Conservation (phyloP, 2,329 filamentous ascomycete species). For the Phyllosticta citribraziliensis region DNA sequence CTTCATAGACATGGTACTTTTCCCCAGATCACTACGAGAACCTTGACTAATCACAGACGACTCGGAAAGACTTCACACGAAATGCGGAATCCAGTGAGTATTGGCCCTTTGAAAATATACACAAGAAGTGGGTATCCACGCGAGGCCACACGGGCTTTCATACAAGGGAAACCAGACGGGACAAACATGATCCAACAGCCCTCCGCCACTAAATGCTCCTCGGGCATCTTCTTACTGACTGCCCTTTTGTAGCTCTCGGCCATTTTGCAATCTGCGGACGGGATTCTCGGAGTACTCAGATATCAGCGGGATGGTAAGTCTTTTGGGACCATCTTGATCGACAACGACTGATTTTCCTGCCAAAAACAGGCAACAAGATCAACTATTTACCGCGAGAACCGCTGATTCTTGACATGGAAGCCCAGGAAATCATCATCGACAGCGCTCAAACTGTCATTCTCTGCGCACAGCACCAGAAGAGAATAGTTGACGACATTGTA, state of each 20-base stretch:
- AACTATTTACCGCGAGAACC: not conserved
- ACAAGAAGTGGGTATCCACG: too few relatives aligned
- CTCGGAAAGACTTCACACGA: constrained; percentile 3
- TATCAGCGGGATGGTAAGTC: not conserved
- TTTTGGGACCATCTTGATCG: not conserved
- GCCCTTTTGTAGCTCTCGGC: constrained; percentile 19
- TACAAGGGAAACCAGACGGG: too few relatives aligned
- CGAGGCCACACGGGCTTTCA: too few relatives aligned
- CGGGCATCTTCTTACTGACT: not conserved
- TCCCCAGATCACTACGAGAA: not conserved
- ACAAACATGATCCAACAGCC: not conserved
- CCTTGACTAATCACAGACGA: not conserved
- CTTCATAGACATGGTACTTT: constrained; percentile 26
- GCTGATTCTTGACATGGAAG: not conserved
- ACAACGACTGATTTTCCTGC: not conserved
- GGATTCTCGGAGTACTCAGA: constrained; percentile 18
- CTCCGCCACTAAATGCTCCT: not conserved
- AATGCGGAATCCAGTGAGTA: constrained; percentile 3
- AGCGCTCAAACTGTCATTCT: constrained; percentile 19
- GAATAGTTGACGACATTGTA: constrained; percentile 16
- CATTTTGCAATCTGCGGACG: constrained; percentile 25
- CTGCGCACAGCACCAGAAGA: constrained; percentile 26
- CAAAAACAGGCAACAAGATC: not conserved
- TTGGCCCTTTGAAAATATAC: not conserved
- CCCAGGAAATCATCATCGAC: constrained; percentile 12